Conservation (phyloP, 106 monocot genomes). For the Platanthera guangdongensis region DNA sequence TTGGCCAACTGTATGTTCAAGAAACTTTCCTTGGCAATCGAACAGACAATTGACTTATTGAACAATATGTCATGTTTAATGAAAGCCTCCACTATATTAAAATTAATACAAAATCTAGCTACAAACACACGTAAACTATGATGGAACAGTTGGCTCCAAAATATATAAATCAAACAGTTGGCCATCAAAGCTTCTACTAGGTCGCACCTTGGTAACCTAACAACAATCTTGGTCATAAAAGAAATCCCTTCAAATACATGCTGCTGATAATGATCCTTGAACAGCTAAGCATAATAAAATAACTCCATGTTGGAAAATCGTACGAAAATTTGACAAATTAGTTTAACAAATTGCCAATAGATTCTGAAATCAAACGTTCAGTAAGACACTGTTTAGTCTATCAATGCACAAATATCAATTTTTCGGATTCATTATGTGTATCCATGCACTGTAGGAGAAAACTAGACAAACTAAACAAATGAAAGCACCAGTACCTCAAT, state of each 20-base stretch:
- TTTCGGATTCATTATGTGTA: not conserved
- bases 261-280: not conserved
- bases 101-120: not conserved
- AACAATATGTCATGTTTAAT: not conserved
- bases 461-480: not conserved
- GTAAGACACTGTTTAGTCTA: not conserved
- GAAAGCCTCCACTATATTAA: not conserved
- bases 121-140: not conserved
- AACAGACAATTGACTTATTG: not conserved
- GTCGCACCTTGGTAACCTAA: not conserved
- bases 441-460: not conserved
- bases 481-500: slow-evolving; percentile 18
- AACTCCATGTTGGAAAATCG: not conserved
- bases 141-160: not conserved
- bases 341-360: not conserved
- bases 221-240: not conserved
- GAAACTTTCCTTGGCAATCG: not conserved
- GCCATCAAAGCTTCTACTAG: not conserved
- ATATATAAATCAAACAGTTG: not conserved
- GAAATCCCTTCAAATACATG: not conserved
- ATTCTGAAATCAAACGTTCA: not conserved
- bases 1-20: not conserved
- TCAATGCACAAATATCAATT: not conserved
- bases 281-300: not conserved
- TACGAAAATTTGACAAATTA: not conserved